phyloP scores from a whole-genome alignment of 2,329 filamentous ascomycete genomes.

The Paramyrothecium sp. region DNA sequence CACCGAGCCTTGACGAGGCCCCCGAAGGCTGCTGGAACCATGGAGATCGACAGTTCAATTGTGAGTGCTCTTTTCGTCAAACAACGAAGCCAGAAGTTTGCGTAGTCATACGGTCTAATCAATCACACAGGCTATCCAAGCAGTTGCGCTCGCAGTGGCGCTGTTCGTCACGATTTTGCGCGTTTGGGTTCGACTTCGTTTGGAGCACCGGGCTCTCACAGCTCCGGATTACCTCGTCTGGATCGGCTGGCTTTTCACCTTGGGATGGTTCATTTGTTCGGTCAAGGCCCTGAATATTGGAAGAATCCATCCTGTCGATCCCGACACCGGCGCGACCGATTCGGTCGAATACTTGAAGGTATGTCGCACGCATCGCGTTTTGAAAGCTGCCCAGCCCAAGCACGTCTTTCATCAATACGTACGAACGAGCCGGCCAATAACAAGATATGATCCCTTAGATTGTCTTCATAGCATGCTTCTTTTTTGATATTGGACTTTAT shows the following conservation, averaged over 20 bases:
- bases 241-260: not conserved
- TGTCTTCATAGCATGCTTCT: not conserved
- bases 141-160: not conserved
- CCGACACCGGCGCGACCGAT: not conserved
- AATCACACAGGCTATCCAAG: not conserved
- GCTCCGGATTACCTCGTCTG: not conserved
- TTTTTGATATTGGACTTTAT: slow-evolving; percentile 1
- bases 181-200: not conserved
- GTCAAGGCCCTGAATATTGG: not conserved
- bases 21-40: not conserved
- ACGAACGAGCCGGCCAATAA: too few relatives aligned
- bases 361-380: not conserved
- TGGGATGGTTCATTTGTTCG: slow-evolving; percentile 1
- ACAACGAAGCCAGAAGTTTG: not conserved
- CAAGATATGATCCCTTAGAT: not conserved
- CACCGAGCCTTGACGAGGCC: too few relatives aligned
- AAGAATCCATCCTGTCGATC: not conserved
- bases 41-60: slow-evolving; percentile 1
- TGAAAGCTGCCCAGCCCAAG: too few relatives aligned
- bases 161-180: not conserved
- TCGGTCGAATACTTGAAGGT: not conserved
- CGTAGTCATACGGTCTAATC: not conserved
- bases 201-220: not conserved
- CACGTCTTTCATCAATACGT: too few relatives aligned
- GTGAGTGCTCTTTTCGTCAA: not conserved